Percentiles rank a stretch among this genome's conserved stretches.
Conservation (phyloP, 2,329 filamentous ascomycete genomes). For the Daldinia sp. region DNA sequence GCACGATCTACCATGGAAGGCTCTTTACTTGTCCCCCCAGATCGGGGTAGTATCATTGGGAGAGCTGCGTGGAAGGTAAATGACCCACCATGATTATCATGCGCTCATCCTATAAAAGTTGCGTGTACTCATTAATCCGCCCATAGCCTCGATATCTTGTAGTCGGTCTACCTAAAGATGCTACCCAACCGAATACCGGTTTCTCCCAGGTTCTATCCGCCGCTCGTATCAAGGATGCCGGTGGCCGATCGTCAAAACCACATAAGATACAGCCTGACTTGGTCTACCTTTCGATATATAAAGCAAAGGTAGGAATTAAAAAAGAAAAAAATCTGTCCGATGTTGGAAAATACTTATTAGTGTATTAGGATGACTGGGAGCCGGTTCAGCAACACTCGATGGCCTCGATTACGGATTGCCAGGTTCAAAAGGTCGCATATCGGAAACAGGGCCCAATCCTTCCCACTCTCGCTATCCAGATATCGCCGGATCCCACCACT, state of each 20-base stretch:
- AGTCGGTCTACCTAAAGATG: slow-evolving; percentile 56
- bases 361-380: slow-evolving; percentile 60
- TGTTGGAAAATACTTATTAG: slow-evolving; percentile 28
- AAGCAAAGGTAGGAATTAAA: slow-evolving; percentile 57
- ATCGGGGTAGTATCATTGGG: slow-evolving; percentile 61
- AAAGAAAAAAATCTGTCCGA: not conserved
- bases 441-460: slow-evolving; percentile 68
- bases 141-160: slow-evolving; percentile 67
- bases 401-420: slow-evolving; percentile 62
- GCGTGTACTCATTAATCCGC: slow-evolving; percentile 29
- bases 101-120: slow-evolving; percentile 12
- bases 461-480: slow-evolving; percentile 66
- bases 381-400: slow-evolving; percentile 63
- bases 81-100: slow-evolving; percentile 9
- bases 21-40: slow-evolving; percentile 58
- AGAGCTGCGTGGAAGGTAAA: slow-evolving; percentile 63
- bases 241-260: slow-evolving; percentile 49
- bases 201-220: slow-evolving; percentile 53
- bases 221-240: slow-evolving; percentile 50
- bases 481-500: slow-evolving; percentile 59
- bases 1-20: slow-evolving; percentile 55
- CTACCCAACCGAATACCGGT: slow-evolving; percentile 47
- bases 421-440: slow-evolving; percentile 66
- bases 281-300: slow-evolving; percentile 63
- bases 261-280: slow-evolving; percentile 51